phyloP scores from a whole-genome alignment of 2,329 filamentous ascomycete genomes.

The Xylaria sp. region DNA sequence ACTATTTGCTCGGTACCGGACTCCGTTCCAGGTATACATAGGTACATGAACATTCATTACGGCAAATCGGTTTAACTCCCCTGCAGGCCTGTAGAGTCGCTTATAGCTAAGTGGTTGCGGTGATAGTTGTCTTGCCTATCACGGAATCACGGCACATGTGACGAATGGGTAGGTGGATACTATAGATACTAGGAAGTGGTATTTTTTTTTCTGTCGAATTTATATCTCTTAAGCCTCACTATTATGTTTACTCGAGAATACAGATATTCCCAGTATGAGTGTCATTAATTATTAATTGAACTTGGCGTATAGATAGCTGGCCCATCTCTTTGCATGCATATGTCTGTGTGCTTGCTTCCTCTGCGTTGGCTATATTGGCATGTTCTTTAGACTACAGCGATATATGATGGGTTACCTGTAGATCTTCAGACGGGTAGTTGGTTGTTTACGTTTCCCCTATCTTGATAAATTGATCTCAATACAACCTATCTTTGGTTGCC shows the following conservation, averaged over 20 bases:
- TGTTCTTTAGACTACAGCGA: not conserved
- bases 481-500: constrained; percentile 33
- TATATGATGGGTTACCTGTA: constrained; percentile 4
- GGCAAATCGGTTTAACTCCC: constrained; percentile 29
- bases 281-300: not conserved
- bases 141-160: constrained; percentile 29
- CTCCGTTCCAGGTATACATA: constrained; percentile 9
- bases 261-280: not conserved
- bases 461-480: constrained; percentile 14
- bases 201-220: constrained; percentile 15
- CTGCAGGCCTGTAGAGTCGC: constrained; percentile 19
- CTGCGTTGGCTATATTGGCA: not conserved
- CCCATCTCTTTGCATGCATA: not conserved
- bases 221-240: not conserved
- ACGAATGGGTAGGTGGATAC: constrained; percentile 3
- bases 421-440: constrained; percentile 11
- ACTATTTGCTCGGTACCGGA: constrained; percentile 23
- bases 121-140: constrained; percentile 24
- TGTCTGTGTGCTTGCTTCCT: not conserved
- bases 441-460: constrained; percentile 4
- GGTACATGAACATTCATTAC: constrained; percentile 7
- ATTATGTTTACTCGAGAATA: not conserved
- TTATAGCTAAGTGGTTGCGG: constrained; percentile 16
- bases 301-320: not conserved
- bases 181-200: too few relatives aligned